Base-by-base conservation (phyloP, 495 filamentous ascomycete genomes). In the Cairneyella variabilis region DNA sequence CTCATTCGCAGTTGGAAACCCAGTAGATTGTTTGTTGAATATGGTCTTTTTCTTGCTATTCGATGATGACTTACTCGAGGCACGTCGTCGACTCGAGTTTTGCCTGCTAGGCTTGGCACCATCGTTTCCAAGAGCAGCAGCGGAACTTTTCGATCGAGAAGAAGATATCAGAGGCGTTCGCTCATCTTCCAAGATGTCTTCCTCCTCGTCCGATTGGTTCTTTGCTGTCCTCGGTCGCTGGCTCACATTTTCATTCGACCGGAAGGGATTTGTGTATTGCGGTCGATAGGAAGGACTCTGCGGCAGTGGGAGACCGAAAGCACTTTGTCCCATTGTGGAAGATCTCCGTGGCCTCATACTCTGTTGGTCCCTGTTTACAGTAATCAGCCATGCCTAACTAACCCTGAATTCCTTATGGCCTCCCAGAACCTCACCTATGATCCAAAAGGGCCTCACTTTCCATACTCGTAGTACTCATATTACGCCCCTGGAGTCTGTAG, bases 401-500 rank as follows among this genome's bases (percentile, higher is more conserved):
- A n/a, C n/a, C n/a, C n/a, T n/a, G n/a, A n/a, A n/a, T n/a, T n/a
- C n/a, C n/a, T 48, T 18, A 10, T 44, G 26, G n/a, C n/a, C n/a
- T n/a, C n/a, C 12, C 18, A 28, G 42, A 6, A 48, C n/a, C 63
- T 25, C 71, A 89, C 88, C 88, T 76, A 62, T 95, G 90, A 63
- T 95, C 90, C 38, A 95, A 68, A 41, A 95, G 72, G 3, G 80
- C 83, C 60, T 90, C 81, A 62, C 88, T 92, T 49, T 91, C 90
- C 48, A 95, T 69, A 62, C 90, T 95, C 3, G 88, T 89, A 64
- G 75, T 83, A 66, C 90, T 95, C 54, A 84, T 47, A 64, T 84
- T 87, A 5, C 66, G 60, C 16, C 71, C 72, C 30, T 71, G 73
- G 38, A 83, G 64, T 26, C 76, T 69, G 62, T 88, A 91, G 60